Base-by-base conservation (phyloP, 345 rosid species). In the Geranium brycei region DNA sequence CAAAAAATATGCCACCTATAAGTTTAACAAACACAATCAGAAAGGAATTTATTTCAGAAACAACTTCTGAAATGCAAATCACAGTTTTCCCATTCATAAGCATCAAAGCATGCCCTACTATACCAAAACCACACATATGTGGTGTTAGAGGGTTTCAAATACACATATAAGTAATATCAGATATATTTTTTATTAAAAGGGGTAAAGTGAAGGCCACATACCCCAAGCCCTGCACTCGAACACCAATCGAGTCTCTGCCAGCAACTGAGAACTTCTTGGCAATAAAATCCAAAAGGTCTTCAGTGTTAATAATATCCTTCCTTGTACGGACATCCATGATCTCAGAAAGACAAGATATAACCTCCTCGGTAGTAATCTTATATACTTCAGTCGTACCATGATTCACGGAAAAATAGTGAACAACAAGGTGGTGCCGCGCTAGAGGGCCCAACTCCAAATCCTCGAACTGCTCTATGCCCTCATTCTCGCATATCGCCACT, bases 401-500 rank as follows among this genome's bases (percentile, higher is more conserved):
- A 62, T 69, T 66, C 17, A 82, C 72, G 2, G 79, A 71, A 79
- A 91, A 91, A 63, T 85, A 82, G 41, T 84, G 95, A 66, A 74
- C 72, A 63, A 89, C 83, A 31, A 89, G 83, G 0, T 87, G 87
- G 66, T 91, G 87, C 59, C 72, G 77, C 66, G 84, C 57, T 73
- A 89, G 75, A 56, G 96, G 95, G 57, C 98, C 98, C 79, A 91
- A 68, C 51, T 76, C 80, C 69, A 91, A 76, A 76, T 78, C 84
- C 67, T 85, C 81, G 71, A 85, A 91, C 65, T 71, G 70, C 71
- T 68, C 83, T 72, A 85, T 73, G 64, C 85, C 83, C 79, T 89
- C 95, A 68, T 71, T 84, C 62, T 76, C 68, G 70, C 98, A 87
- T 19, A 89, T 76, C 28, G 84, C 95, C 70, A 66, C 71, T 71